Evolutionary conservation across 345 rosid species (phyloP).

Genomic region (Euphorbia lathyris): DNA sequence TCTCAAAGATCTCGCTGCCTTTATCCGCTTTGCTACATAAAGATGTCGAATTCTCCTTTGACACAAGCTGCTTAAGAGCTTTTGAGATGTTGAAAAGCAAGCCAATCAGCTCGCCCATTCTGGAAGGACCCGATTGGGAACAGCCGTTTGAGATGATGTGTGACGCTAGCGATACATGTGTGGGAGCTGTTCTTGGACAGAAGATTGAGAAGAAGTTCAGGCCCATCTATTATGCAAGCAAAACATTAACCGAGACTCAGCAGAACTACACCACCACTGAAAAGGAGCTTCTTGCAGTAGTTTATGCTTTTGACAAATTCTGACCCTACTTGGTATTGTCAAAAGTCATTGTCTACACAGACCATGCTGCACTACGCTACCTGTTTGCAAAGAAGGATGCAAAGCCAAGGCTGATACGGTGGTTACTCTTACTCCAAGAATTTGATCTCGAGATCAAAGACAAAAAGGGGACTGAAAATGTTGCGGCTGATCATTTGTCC

Average conservation of each 20-base stretch:
- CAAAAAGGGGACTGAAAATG: neutral
- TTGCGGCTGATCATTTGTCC: neutral
- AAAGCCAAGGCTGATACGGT: neutral
- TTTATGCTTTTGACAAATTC: neutral
- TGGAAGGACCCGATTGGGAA: neutral
- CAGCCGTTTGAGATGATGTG: neutral
- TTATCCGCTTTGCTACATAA: neutral
- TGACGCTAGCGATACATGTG: neutral
- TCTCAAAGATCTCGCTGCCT: neutral
- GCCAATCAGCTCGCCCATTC: neutral
- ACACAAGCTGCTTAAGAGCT: neutral
- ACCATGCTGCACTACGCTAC: neutral
- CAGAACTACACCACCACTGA: neutral
- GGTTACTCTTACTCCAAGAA: neutral
- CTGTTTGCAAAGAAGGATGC: neutral
- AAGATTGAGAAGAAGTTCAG: neutral
- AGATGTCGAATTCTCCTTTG: neutral
- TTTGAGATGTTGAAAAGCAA: neutral
- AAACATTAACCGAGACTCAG: neutral
- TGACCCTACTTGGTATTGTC: neutral
- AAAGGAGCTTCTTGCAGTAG: neutral
- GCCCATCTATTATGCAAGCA: neutral
- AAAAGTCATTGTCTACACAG: neutral
- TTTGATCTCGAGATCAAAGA: neutral
- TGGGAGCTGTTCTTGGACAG: neutral